A percentile compares a stretch with the other conserved stretches of the same genome.
phyloP scores from a whole-genome alignment of 129 eudicot species.

The Centella asiatica region DNA sequence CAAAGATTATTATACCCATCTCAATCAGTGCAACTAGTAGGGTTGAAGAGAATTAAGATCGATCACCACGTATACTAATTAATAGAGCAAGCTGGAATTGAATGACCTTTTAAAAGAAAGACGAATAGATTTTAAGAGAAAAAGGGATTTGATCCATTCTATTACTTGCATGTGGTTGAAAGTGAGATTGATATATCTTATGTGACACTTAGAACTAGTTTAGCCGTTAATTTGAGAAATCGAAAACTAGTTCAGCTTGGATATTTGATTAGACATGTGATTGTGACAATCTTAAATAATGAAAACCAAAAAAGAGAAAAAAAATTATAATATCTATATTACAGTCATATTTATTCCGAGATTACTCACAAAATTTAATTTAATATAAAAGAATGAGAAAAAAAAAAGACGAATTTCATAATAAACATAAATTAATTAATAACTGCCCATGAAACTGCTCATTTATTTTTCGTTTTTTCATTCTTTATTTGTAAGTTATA shows the following conservation, averaged over 20 bases:
- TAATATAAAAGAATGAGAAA: too few relatives aligned
- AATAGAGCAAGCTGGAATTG: slow-evolving; percentile 7
- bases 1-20: slow-evolving; percentile 19
- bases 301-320: too few relatives aligned
- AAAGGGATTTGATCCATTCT: slow-evolving; percentile 2
- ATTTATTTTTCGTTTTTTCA: too few relatives aligned
- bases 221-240: background rate
- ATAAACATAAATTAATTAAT: too few relatives aligned
- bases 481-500: too few relatives aligned
- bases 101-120: too few relatives aligned
- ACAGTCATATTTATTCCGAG: too few relatives aligned
- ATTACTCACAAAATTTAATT: too few relatives aligned
- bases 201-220: slow-evolving; percentile 14
- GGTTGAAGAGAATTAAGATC: slow-evolving; percentile 2
- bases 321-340: too few relatives aligned
- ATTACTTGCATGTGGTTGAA: slow-evolving; percentile 3
- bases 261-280: slow-evolving; percentile 22
- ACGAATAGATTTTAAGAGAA: too few relatives aligned
- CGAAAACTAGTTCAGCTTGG: background rate
- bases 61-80: background rate
- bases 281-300: slow-evolving; percentile 21
- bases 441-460: too few relatives aligned
- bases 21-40: slow-evolving; percentile 15
- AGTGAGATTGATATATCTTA: slow-evolving; percentile 17
- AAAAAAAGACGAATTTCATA: too few relatives aligned